Evolutionary conservation across 1,284 basidiomycete species (phyloP).

Genomic region (Marasmius fiardii): DNA sequence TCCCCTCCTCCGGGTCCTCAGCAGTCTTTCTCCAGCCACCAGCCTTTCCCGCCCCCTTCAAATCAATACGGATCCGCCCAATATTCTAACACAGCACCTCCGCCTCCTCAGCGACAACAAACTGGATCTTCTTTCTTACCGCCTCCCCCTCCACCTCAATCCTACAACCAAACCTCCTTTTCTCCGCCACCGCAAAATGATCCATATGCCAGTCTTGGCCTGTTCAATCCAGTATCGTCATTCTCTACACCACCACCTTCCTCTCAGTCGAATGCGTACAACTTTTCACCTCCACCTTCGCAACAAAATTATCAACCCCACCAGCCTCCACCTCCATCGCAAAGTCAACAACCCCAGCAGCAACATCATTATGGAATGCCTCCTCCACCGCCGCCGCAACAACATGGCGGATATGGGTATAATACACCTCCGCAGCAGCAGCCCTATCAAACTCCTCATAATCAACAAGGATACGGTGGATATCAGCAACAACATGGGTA

Average conservation of each 20-base stretch:
- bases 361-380: slow-evolving; percentile 12
- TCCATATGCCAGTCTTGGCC: slow-evolving; percentile 50
- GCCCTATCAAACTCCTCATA: slow-evolving; percentile 7
- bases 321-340: slow-evolving; percentile 9
- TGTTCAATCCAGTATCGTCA: slow-evolving; percentile 35
- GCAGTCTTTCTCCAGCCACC: slow-evolving; percentile 18
- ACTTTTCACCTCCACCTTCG: slow-evolving; percentile 14
- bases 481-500: slow-evolving; percentile 11
- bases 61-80: slow-evolving; percentile 19
- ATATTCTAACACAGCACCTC: slow-evolving; percentile 23
- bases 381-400: slow-evolving; percentile 5
- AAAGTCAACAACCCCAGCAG: slow-evolving; percentile 17
- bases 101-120: slow-evolving; percentile 16
- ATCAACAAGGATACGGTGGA: slow-evolving; percentile 13
- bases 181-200: slow-evolving; percentile 34
- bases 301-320: slow-evolving; percentile 14
- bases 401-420: slow-evolving; percentile 1
- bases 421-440: neutral
- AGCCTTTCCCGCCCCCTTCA: slow-evolving; percentile 23
- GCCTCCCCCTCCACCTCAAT: slow-evolving; percentile 30
- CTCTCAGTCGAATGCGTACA: slow-evolving; percentile 16
- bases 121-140: slow-evolving; percentile 23
- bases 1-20: slow-evolving; percentile 19
- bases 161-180: slow-evolving; percentile 32
- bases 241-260: slow-evolving; percentile 29